Conservation (phyloP, 139 green algal genomes). For the Tetraselmis chui region DNA sequence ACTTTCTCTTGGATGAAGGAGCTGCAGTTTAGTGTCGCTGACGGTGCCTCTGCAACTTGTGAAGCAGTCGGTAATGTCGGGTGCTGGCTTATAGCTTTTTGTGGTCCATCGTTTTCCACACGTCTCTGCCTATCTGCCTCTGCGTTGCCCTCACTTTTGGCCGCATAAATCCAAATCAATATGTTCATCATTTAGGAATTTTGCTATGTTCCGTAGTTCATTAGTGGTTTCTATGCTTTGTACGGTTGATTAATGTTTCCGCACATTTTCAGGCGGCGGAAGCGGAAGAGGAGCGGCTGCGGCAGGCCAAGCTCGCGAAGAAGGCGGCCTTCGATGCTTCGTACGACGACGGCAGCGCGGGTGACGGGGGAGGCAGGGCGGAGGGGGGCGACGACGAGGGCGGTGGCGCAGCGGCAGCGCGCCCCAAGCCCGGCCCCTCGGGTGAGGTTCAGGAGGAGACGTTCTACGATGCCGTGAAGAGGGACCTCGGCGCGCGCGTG, state of each 20-base stretch:
- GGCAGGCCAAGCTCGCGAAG: constrained; percentile 59
- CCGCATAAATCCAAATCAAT: too few species aligned
- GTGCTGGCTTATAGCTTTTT: too few species aligned
- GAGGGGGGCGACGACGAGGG: constrained; percentile 25
- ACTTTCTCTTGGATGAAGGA: too few species aligned
- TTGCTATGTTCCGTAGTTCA: neutral
- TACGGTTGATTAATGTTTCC: neutral
- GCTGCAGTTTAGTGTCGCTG: too few species aligned
- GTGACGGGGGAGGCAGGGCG: constrained; percentile 15
- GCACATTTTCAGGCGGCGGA: constrained; percentile 19
- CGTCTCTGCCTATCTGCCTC: too few species aligned
- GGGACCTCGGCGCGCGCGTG: constrained; percentile 62
- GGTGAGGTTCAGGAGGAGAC: constrained; percentile 52
- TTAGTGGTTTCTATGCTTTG: neutral
- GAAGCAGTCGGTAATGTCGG: too few species aligned
- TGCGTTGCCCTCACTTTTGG: too few species aligned
- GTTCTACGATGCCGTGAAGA: constrained; percentile 85
- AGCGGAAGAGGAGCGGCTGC: constrained; percentile 35
- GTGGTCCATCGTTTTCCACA: too few species aligned
- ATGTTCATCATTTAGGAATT: too few species aligned
- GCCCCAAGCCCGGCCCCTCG: neutral
- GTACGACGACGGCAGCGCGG: constrained; percentile 36
- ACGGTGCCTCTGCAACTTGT: too few species aligned
- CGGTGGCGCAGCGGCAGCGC: constrained; percentile 2
- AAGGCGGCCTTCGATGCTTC: constrained; percentile 72